These are phyloP conservation scores for Vararia minispora DNA, from an alignment of 768 basidiomycete genomes.

Conservation along the genomic window DNA sequence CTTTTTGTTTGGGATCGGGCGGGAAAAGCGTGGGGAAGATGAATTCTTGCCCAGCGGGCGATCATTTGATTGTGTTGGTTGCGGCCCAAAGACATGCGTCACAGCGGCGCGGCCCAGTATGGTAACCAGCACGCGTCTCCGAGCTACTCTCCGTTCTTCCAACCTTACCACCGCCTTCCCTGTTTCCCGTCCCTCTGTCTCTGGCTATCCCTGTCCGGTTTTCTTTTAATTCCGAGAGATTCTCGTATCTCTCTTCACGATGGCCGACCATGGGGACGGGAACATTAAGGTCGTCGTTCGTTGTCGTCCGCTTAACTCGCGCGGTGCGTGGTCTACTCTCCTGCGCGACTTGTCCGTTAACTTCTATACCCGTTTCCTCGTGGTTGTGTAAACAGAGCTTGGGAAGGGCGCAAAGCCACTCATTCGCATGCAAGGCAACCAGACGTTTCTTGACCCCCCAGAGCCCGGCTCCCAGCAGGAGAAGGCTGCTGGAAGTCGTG, in stretches of 20 bases:
- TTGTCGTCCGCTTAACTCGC: constrained; percentile 92
- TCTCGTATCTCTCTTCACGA: constrained; percentile 21
- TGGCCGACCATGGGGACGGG: constrained; percentile 73
- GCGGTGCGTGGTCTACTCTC: constrained; percentile 48
- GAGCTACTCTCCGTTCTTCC: constrained; percentile 3
- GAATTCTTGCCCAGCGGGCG: too few species aligned
- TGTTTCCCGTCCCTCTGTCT: too few species aligned
- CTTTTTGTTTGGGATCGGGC: too few species aligned
- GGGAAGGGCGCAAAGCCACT: constrained; percentile 89
- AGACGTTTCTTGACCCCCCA: constrained; percentile 87
- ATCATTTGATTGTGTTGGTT: too few species aligned
- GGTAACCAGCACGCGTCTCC: not conserved
- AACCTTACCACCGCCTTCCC: not conserved
- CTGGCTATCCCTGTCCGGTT: too few species aligned
- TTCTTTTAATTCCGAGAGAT: constrained; percentile 1
- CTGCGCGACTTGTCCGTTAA: not conserved
- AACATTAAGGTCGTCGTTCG: constrained; percentile 91
- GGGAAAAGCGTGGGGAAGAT: too few species aligned
- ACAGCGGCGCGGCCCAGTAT: not conserved
- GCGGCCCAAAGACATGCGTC: not conserved
- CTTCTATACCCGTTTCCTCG: not conserved
- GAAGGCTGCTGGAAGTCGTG: constrained; percentile 53
- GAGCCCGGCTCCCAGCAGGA: constrained; percentile 54
- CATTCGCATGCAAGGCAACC: constrained; percentile 91
- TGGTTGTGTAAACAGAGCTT: constrained; percentile 46